These are phyloP conservation scores for Rhynchosporium graminicola DNA, from an alignment of 2,329 filamentous ascomycete genomes.

Conservation along the genomic window DNA sequence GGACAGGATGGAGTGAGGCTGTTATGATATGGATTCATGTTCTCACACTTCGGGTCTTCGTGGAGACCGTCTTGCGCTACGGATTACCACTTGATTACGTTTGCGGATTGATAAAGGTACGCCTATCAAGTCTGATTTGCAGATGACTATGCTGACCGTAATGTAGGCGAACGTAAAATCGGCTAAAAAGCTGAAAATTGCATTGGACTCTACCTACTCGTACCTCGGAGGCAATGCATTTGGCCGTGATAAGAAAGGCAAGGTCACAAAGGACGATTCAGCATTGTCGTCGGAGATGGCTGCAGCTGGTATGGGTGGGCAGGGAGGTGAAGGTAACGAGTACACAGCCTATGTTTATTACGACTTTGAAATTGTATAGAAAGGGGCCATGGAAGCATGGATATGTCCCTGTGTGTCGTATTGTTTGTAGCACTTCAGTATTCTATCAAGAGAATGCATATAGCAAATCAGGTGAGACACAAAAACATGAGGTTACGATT, in stretches of 20 bases:
- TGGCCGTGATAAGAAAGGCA: conserved; percentile 88
- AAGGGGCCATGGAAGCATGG: conserved; percentile 18
- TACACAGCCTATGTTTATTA: conserved; percentile 98
- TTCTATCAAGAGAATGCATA: conserved; percentile 26
- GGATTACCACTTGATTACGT: conserved; percentile 90
- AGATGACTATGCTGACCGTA: conserved; percentile 26
- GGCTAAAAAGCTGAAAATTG: conserved; percentile 74
- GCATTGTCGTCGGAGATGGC: conserved; percentile 80
- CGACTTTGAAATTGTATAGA: conserved; percentile 73
- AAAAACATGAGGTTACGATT: conserved; percentile 4
- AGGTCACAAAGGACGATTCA: conserved; percentile 86
- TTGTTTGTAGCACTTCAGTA: conserved; percentile 32
- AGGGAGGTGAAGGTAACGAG: conserved; percentile 71
- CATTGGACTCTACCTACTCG: conserved; percentile 81
- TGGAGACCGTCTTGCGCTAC: conserved; percentile 96
- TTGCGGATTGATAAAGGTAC: conserved; percentile 79
- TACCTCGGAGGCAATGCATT: conserved; percentile 95
- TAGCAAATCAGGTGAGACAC: conserved; percentile 13
- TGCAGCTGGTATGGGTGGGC: conserved; percentile 62
- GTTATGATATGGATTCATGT: conserved; percentile 97
- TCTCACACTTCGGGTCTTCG: conserved; percentile 87
- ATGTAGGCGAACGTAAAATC: conserved; percentile 78
- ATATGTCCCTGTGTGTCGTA: conserved; percentile 25
- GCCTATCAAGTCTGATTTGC: conserved; percentile 32
- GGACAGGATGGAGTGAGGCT: conserved; percentile 93